Conservation (phyloP, 2,329 filamentous ascomycete genomes). For the Triangularia verruculosa region DNA sequence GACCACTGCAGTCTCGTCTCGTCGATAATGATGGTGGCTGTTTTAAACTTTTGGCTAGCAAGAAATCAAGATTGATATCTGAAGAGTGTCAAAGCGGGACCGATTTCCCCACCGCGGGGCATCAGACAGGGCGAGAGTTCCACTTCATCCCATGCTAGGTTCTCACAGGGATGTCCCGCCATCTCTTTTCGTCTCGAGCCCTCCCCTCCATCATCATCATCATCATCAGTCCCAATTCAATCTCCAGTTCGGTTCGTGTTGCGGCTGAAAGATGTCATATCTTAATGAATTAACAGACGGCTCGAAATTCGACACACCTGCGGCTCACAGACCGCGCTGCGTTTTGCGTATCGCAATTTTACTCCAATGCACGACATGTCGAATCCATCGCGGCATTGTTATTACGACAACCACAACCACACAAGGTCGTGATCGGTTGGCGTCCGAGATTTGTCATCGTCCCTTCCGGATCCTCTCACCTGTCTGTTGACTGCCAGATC, state of each 20-base stretch:
- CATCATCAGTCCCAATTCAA: not conserved
- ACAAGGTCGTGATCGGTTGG: not conserved
- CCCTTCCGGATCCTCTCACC: not conserved
- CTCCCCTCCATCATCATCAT: not conserved
- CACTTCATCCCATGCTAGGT: slow-evolving; percentile 11
- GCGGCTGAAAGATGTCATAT: slow-evolving; percentile 5
- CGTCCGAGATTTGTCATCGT: slow-evolving; percentile 1
- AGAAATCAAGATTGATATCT: not conserved
- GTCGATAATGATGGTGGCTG: not conserved
- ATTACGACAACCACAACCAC: slow-evolving; percentile 3
- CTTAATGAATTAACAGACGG: not conserved
- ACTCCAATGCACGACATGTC: not conserved
- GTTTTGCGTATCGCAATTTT: slow-evolving; percentile 16
- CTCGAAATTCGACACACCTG: not conserved
- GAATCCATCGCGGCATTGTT: not conserved
- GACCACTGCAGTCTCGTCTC: not conserved
- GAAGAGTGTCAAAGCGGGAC: slow-evolving; percentile 14
- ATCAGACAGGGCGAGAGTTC: slow-evolving; percentile 10
- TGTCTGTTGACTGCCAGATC: slow-evolving; percentile 2
- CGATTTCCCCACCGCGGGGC: slow-evolving; percentile 12
- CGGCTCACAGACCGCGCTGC: not conserved
- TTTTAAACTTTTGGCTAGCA: slow-evolving; percentile 1
- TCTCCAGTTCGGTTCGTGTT: not conserved
- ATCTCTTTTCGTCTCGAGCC: not conserved
- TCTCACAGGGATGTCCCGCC: slow-evolving; percentile 14